Base-by-base conservation (phyloP, 495 filamentous ascomycete genomes). In the Bombardia bombarda region DNA sequence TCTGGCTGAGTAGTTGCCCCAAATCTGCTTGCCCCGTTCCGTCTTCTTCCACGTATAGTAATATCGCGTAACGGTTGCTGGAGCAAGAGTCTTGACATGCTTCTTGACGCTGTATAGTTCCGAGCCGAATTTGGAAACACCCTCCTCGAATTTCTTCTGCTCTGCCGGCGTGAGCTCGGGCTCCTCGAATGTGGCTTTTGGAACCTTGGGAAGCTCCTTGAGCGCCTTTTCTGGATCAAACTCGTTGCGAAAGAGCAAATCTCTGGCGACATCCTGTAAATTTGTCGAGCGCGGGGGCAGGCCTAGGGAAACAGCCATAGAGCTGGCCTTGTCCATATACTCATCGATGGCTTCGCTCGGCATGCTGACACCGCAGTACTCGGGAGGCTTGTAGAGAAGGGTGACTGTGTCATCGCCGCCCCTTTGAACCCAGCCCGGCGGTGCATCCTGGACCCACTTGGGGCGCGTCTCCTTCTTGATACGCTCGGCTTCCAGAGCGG, bases 1-100 rank as follows among this genome's bases (percentile, higher is more conserved):
- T 19, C 92, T 72, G 4, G 83, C 86, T 44, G 86, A 82, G 45
- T 84, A 95, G 39, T 77, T 83, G 25, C 85, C 87, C 93, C 93
- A 97, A 20, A 99, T 76, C 53, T 89, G 78, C 52, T 77, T 80
- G 21, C 93, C 92, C 35, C 79, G 74, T 1, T 84, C 77, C 0
- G 89, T 88, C 61, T 96, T 96, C 70, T 99, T 99, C 93, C 93
- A 99, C 52, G 84, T 84, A 61, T 97, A 97, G 60, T 97, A 99
- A 47, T 84, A 94, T 9, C 92, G 82, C 21, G 92, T 86, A 43
- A 96, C 84, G 37, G 86, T 78, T 24, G 77, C 79, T 47, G 87
- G 76, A 31, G 74, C 78, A 22, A 87, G 76, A 0, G 84, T 86
- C 58, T 86, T 89, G 52, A 95, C 84, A 59, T 95, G 85, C 52